Evolutionary conservation across 2,329 filamentous ascomycete species (phyloP).

Genomic region (Botryotinia calthae): DNA sequence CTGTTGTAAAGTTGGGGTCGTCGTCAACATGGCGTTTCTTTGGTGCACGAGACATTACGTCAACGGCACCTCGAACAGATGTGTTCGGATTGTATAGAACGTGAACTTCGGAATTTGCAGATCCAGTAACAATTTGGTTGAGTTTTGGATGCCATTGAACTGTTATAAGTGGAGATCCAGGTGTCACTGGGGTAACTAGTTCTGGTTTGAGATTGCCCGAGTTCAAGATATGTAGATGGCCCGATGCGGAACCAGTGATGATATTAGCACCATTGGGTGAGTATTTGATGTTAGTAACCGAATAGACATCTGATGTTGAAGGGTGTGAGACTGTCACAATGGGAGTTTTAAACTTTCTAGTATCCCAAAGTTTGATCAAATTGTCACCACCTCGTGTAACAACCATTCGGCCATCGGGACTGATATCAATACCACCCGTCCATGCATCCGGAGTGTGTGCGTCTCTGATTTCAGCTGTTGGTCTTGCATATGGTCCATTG

Average conservation of each 20-base stretch:
- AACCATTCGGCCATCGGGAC: conserved; percentile 83
- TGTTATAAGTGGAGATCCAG: conserved; percentile 75
- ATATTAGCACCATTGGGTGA: conserved; percentile 80
- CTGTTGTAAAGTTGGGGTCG: conserved; percentile 81
- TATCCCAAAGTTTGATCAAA: conserved; percentile 95
- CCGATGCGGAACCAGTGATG: conserved; percentile 81
- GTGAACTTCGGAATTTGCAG: conserved; percentile 84
- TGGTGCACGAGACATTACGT: conserved; percentile 87
- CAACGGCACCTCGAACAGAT: conserved; percentile 77
- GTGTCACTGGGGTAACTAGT: conserved; percentile 83
- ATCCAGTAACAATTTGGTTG: conserved; percentile 94
- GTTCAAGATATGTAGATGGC: conserved; percentile 89
- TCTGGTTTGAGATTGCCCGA: conserved; percentile 85
- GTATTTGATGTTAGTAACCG: conserved; percentile 85
- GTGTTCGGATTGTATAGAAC: conserved; percentile 86
- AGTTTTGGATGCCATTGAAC: conserved; percentile 92
- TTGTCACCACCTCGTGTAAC: conserved; percentile 90
- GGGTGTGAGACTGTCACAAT: conserved; percentile 75
- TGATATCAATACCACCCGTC: conserved; percentile 91
- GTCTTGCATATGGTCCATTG: conserved; percentile 79
- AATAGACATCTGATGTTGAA: conserved; percentile 80
- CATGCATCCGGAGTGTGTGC: conserved; percentile 82
- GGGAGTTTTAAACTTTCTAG: conserved; percentile 88
- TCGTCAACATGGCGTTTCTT: conserved; percentile 97
- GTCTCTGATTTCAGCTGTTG: conserved; percentile 76